These are phyloP conservation scores for Cryptosporidium ryanae DNA, from an alignment of 169 alveolate species.

Conservation along the genomic window DNA sequence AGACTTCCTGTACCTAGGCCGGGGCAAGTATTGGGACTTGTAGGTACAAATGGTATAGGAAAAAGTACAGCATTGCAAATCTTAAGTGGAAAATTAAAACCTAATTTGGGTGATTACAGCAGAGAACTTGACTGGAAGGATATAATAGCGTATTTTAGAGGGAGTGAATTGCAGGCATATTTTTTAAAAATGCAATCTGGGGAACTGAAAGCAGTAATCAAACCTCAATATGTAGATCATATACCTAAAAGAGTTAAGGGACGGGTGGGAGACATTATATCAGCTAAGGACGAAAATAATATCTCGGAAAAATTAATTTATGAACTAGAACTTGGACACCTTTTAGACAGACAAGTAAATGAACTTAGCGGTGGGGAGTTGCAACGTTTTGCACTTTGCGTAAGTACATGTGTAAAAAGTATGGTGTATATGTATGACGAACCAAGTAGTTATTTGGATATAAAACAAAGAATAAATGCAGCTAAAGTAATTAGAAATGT, in stretches of 20 bases:
- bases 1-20: conserved; percentile 98
- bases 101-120: conserved; percentile 96
- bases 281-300: conserved; percentile 91
- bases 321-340: conserved; percentile 92
- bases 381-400: conserved; percentile 97
- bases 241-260: conserved; percentile 93
- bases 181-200: conserved; percentile 95
- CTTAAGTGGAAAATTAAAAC: conserved; percentile 95
- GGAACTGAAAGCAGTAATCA: conserved; percentile 94
- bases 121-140: conserved; percentile 98
- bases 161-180: conserved; percentile 97
- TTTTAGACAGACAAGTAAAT: conserved; percentile 93
- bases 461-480: conserved; percentile 96
- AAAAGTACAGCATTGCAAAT: conserved; percentile 98
- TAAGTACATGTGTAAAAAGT: conserved; percentile 92
- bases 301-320: conserved; percentile 85
- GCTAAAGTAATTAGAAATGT: conserved; percentile 93
- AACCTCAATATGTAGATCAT: conserved; percentile 98
- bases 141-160: conserved; percentile 94
- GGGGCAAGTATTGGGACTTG: conserved; percentile 95
- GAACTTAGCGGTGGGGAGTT: conserved; percentile 99
- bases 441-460: conserved; percentile 98
- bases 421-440: conserved; percentile 99
- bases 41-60: conserved; percentile 95
- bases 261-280: conserved; percentile 88